Evolutionary conservation across 441 rosid genomes (phyloP).

Genomic region (Euphorbia schlechtendalii): DNA sequence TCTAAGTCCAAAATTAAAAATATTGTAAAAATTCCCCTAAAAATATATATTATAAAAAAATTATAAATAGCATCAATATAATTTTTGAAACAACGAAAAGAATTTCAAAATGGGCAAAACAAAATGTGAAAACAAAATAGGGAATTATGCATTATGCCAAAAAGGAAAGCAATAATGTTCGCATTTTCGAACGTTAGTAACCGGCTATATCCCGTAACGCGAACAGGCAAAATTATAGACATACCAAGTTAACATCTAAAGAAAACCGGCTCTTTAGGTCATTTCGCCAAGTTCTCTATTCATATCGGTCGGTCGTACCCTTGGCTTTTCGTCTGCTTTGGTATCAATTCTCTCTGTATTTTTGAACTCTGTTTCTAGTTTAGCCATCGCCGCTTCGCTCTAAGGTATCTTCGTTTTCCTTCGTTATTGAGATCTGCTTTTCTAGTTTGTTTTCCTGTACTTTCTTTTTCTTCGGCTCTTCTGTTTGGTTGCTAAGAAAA

Average conservation of each 20-base stretch:
- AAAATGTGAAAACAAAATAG: background rate
- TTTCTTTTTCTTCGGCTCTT: background rate
- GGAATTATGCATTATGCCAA: background rate
- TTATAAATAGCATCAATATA: too few relatives aligned
- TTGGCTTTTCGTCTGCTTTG: too few relatives aligned
- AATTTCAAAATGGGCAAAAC: background rate
- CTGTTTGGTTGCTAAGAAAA: constrained; percentile 9
- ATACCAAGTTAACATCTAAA: constrained; percentile 17
- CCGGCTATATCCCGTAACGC: constrained; percentile 48
- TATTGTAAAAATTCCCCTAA: too few relatives aligned
- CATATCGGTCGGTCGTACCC: constrained; percentile 20
- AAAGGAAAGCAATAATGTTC: background rate
- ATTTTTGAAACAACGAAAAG: too few relatives aligned
- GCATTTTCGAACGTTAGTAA: constrained; percentile 16
- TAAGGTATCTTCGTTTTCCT: constrained; percentile 19
- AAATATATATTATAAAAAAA: too few relatives aligned
- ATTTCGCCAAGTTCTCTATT: constrained; percentile 18
- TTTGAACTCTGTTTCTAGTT: constrained; percentile 19
- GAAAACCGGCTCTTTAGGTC: constrained; percentile 41
- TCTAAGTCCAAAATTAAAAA: too few relatives aligned
- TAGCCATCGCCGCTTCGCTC: constrained; percentile 19
- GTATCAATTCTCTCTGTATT: constrained; percentile 17
- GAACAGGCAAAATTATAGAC: background rate
- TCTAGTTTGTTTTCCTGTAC: background rate
- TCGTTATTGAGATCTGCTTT: constrained; percentile 7